Percentiles rank a stretch among this genome's conserved stretches.
phyloP scores from a whole-genome alignment of 345 rosid genomes.

The Hirschfeldia incana region DNA sequence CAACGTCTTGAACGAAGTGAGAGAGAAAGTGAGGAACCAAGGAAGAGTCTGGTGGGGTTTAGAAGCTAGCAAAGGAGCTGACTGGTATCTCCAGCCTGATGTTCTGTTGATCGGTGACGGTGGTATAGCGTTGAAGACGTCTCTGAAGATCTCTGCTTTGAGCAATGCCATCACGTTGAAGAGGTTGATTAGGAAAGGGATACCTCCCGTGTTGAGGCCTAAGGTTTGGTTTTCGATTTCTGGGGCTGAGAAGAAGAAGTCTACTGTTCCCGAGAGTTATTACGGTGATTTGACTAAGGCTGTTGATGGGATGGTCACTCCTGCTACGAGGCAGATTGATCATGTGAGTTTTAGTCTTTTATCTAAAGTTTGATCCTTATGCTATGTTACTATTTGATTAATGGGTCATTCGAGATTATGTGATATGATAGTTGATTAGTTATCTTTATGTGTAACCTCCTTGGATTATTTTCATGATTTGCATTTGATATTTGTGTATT shows the following conservation, averaged over 20 bases:
- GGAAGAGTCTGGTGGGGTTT: conserved; percentile 97
- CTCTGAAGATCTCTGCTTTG: conserved; percentile 73
- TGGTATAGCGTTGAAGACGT: conserved; percentile 82
- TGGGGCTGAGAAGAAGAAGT: conserved; percentile 99
- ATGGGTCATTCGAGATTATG: neutral
- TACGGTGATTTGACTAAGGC: conserved; percentile 83
- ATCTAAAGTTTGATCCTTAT: too few species aligned
- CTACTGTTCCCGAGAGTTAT: conserved; percentile 96
- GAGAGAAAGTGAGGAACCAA: conserved; percentile 95
- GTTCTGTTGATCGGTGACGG: conserved; percentile 62
- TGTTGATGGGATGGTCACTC: conserved; percentile 88
- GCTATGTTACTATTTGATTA: neutral
- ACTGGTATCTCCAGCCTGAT: conserved; percentile 94
- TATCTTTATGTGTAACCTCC: neutral
- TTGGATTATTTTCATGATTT: neutral
- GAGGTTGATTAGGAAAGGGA: conserved; percentile 93
- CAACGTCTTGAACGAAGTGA: conserved; percentile 84
- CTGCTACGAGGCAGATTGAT: conserved; percentile 96
- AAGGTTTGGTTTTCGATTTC: conserved; percentile 99
- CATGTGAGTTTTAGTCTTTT: conserved; percentile 60
- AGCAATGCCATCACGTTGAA: conserved; percentile 85
- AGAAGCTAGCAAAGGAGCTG: conserved; percentile 98
- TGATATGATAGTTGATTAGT: neutral
- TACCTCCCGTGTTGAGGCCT: conserved; percentile 95
- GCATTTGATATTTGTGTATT: conserved; percentile 5